Percentiles rank a stretch among this genome's conserved stretches.
phyloP scores from a whole-genome alignment of 139 green algal species.

The Micractinium sp. region DNA sequence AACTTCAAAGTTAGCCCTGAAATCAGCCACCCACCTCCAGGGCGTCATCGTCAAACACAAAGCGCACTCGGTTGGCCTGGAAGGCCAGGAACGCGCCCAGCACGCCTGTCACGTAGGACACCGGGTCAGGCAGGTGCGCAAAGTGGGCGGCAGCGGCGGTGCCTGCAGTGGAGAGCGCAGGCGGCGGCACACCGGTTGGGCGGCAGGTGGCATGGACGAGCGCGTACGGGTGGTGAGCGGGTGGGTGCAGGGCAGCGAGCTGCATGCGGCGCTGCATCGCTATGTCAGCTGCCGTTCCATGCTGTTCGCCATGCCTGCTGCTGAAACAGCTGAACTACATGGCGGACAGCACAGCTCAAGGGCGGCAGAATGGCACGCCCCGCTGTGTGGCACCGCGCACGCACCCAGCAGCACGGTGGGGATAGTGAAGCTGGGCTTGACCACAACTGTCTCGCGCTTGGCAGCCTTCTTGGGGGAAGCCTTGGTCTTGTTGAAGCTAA shows the following conservation, averaged over 20 bases:
- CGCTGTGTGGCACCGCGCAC: not conserved
- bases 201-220: not conserved
- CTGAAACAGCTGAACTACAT: not conserved
- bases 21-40: conserved; percentile 45
- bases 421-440: conserved; percentile 44
- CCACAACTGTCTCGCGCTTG: conserved; percentile 38
- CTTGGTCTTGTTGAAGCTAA: conserved; percentile 12
- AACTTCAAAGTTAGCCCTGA: not conserved
- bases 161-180: not conserved
- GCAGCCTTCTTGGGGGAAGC: not conserved
- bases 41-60: conserved; percentile 81
- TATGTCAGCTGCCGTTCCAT: not conserved
- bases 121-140: conserved; percentile 28
- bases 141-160: conserved; percentile 36
- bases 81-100: conserved; percentile 78
- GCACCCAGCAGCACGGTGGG: conserved; percentile 44
- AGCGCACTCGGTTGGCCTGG: conserved; percentile 80
- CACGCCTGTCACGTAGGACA: conserved; percentile 45
- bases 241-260: not conserved
- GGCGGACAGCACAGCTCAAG: not conserved
- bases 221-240: too few species aligned
- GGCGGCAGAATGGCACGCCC: too few species aligned
- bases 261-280: not conserved
- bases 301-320: not conserved
- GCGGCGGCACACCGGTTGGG: not conserved